A percentile compares a stretch with the other conserved stretches of the same genome.
Evolutionary conservation across 345 rosid genomes (phyloP).

Genomic region (Raphanus raphanistrum): DNA sequence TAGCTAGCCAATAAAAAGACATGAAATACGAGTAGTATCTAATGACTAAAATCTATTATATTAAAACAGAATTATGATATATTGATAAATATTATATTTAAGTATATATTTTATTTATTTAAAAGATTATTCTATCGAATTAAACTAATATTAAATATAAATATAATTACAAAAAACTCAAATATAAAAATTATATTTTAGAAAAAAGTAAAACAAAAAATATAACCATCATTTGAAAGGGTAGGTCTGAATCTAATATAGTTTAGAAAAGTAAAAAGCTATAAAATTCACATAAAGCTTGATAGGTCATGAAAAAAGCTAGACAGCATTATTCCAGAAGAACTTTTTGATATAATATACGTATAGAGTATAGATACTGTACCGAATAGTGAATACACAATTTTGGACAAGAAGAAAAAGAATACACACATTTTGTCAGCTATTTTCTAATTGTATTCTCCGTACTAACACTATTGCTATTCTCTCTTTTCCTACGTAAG

Average conservation of each 20-base stretch:
- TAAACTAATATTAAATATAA: no score
- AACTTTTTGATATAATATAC: not conserved
- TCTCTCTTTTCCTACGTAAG: slow-evolving; percentile 36
- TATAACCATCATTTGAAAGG: no score
- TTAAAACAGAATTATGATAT: no score
- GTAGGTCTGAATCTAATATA: not conserved
- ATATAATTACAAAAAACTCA: no score
- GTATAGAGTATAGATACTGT: slow-evolving; percentile 11
- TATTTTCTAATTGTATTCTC: not conserved
- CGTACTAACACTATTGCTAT: slow-evolving; percentile 32
- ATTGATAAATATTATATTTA: no score
- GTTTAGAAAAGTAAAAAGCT: not conserved
- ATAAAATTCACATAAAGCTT: not conserved
- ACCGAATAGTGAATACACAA: slow-evolving; percentile 19
- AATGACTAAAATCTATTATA: not conserved
- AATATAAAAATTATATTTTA: no score
- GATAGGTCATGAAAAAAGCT: not conserved
- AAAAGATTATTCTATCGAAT: no score
- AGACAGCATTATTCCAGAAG: slow-evolving; percentile 1
- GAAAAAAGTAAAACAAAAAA: no score
- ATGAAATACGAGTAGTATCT: not conserved
- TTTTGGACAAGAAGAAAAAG: slow-evolving; percentile 1
- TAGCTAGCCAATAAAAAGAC: not conserved
- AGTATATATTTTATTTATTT: no score
- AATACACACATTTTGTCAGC: slow-evolving; percentile 24